Base-by-base conservation (phyloP, 306 rosid species). In the Cicer cuneatum region DNA sequence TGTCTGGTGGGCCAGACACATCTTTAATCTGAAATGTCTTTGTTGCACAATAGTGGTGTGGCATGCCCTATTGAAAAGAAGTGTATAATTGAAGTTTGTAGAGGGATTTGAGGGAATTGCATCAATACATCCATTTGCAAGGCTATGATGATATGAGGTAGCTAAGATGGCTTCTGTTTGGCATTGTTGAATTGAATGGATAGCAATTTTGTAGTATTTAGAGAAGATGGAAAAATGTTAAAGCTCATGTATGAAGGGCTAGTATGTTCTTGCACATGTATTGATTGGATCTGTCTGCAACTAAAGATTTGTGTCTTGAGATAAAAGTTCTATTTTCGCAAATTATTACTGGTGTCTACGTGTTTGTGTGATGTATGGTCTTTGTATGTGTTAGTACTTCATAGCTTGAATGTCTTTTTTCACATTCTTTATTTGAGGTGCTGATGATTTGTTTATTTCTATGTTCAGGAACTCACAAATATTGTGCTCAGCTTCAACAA, bases 401-500 rank as follows among this genome's bases (percentile, higher is more conserved):
- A 29, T 29, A 3, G 60, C 67, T 73, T 48, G 73, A 40, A 35
- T 71, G 2, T 64, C 9, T 16, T 46, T 39, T 43, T 79, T 46
- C 42, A 10, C 61, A 59, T 64, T 58, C 33, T 70, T 21, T n/a
- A 74, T 77, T 45, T 68, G 14, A 16, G 33, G 54, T 39, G 61
- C 51, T 47, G 45, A 53, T 60, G 52, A 38, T 60, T 65, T 65
- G 61, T 69, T 71, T 67, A 15, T 79, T 72, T 72, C 60, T 74
- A 65, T 64, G 33, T 56, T 73, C 64, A 88, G 96, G 87, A 85
- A 77, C 18, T 63, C 87, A 40, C 86, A 79, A 81, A 29, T 90
- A 79, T 64, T 85, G 33, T 87, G 93, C 90, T 83, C 84, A 65
- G 86, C 96, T 62, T 39, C 88, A 37, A 59, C 83, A 69, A 79